Base-by-base conservation (phyloP, 805 yeast species). In the Wickerhamomyces ciferrii region DNA sequence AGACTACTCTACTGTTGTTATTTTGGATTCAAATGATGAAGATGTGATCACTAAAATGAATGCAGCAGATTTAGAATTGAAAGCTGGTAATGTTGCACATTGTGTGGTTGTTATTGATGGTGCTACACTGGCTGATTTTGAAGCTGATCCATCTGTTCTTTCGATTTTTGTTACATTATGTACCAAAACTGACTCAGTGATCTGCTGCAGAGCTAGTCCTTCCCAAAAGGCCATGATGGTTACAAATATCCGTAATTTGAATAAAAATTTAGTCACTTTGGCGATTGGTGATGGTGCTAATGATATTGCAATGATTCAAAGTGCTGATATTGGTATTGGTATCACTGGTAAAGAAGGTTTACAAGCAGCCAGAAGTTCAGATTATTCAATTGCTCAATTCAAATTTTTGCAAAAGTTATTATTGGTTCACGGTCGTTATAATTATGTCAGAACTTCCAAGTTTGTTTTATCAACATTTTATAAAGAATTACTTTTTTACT, bases 241-340 rank as follows among this genome's bases (percentile, higher is more conserved):
- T 2, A 66, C 79, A 24, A 75, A 82, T 31, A 89, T 95, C n/a
- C 74, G 98, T 43, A 69, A 74, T n/a, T 68, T 83, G 47, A 76
- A 84, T 56, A 81, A 75, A 43, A 67, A 68, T 2, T 75, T 87
- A 37, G 97, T 94, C 6, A 89, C 97, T 0, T 72, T 94, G 50
- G 99, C 99, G 0, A 87, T 94, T 61, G 99, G 99, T 8, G 99
- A 94, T 68, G 99, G 99, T 53, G 99, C 99, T 2, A 94, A 94
- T 62, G 99, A 94, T 66, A 91, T 94, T 61, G 98, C 99, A 1
- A 94, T 94, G 99, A 94, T 94, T 51, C 97, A 94, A 68, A 85
- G 95, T 59, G 99, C 99, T 0, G 98, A 94, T 65, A 89, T 94
- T 46, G 99, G 99, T 25, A 79, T 94, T 51, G 99, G 99, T 25